These are phyloP conservation scores for Marvania coccoides DNA, from an alignment of 139 green algal species.

Conservation along the genomic window DNA sequence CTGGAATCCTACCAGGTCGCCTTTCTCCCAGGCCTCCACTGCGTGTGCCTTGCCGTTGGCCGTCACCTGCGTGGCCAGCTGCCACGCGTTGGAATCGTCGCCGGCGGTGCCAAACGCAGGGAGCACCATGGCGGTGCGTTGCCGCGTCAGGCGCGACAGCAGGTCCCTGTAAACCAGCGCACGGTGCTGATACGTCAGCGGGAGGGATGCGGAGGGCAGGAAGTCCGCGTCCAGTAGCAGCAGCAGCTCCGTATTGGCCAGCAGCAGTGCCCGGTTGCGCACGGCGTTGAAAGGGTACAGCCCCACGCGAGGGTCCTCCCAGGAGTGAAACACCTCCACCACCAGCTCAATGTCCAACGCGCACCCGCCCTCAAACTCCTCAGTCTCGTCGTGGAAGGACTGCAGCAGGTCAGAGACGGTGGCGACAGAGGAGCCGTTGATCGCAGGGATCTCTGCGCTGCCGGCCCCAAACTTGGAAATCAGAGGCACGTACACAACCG, in stretches of 20 bases:
- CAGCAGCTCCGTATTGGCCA: constrained; percentile 12
- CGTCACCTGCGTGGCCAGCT: background rate
- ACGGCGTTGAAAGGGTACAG: constrained; percentile 16
- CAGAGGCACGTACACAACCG: constrained; percentile 12
- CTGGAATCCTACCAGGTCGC: background rate
- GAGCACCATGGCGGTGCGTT: background rate
- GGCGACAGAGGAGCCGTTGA: background rate
- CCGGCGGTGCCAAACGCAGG: background rate
- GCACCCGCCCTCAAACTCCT: background rate
- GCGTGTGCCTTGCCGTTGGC: background rate
- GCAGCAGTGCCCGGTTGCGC: constrained; percentile 12
- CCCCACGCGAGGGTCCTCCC: background rate
- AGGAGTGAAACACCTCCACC: background rate
- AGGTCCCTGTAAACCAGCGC: background rate
- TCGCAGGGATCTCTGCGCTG: background rate
- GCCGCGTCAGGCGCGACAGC: background rate
- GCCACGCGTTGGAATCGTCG: background rate
- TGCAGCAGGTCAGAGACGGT: background rate
- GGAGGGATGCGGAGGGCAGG: constrained; percentile 3
- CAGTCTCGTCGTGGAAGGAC: background rate
- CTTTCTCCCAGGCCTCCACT: background rate
- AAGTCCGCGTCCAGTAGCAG: constrained; percentile 36
- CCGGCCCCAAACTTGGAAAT: background rate
- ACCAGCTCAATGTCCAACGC: constrained; percentile 4
- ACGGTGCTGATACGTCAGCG: background rate